These are phyloP conservation scores for Thermothelomyces thermophilus DNA, from an alignment of 2,329 filamentous ascomycete genomes.

Conservation along the genomic window DNA sequence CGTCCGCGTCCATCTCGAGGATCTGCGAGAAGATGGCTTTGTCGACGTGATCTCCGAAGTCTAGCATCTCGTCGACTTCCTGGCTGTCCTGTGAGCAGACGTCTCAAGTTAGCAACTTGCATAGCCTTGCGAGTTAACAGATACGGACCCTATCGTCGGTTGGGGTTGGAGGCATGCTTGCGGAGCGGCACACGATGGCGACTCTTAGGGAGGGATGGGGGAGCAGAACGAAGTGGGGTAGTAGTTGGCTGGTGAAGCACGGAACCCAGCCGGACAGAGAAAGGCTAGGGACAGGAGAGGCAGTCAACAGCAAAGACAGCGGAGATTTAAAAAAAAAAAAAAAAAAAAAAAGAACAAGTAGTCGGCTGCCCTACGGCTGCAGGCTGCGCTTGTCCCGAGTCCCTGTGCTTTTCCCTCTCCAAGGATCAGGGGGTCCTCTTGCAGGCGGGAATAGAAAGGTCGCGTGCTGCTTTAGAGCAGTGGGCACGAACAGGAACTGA, in stretches of 20 bases:
- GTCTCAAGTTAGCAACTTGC: constrained; percentile 12
- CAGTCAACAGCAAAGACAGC: background rate
- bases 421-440: too few species aligned
- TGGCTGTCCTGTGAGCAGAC: constrained; percentile 30
- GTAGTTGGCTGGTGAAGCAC: background rate
- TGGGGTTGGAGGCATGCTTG: background rate
- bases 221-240: background rate
- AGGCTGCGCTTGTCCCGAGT: background rate
- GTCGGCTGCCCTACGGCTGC: background rate
- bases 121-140: background rate
- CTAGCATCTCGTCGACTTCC: constrained; percentile 44
- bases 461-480: background rate
- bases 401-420: background rate
- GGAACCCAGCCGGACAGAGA: background rate
- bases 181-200: background rate
- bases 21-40: constrained; percentile 82
- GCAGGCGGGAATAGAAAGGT: background rate
- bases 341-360: too few species aligned
- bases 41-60: constrained; percentile 74
- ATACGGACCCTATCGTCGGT: constrained; percentile 1
- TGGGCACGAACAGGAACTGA: background rate
- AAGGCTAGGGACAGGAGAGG: background rate
- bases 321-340: background rate
- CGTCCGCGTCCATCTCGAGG: constrained; percentile 94
- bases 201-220: background rate